phyloP scores from a whole-genome alignment of 169 alveolate species.

The Plasmodium gallinaceum region DNA sequence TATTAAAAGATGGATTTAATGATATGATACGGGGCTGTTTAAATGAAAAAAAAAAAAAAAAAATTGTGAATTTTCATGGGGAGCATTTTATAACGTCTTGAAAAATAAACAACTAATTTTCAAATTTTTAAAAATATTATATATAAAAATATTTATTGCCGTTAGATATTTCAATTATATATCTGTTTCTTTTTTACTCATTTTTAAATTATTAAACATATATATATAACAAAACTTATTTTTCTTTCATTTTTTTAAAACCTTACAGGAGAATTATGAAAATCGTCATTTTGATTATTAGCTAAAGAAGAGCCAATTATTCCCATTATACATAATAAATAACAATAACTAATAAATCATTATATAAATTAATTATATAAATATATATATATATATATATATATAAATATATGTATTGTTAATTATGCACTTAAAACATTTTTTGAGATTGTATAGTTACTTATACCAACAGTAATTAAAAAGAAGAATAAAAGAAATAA shows the following conservation, averaged over 20 bases:
- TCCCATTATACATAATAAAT: constrained; percentile 64
- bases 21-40: constrained; percentile 28
- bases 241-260: constrained; percentile 15
- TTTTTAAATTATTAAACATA: background rate
- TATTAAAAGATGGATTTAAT: constrained; percentile 19
- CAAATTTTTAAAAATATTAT: too few relatives aligned
- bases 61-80: background rate
- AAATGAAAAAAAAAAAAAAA: constrained; percentile 32
- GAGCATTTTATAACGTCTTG: too few relatives aligned
- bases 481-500: too few relatives aligned
- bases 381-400: constrained; percentile 10
- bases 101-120: too few relatives aligned
- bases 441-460: too few relatives aligned
- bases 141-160: background rate
- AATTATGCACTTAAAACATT: background rate
- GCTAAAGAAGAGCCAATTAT: constrained; percentile 44
- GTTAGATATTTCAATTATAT: too few relatives aligned
- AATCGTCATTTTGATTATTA: constrained; percentile 34
- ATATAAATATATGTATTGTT: background rate
- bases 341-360: constrained; percentile 12
- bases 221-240: background rate
- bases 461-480: too few relatives aligned
- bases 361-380: background rate
- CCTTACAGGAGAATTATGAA: constrained; percentile 15
- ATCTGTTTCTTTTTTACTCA: background rate